phyloP scores from a whole-genome alignment of 1,139 yeast genomes.

The Scheffersomyces parashehatae region DNA sequence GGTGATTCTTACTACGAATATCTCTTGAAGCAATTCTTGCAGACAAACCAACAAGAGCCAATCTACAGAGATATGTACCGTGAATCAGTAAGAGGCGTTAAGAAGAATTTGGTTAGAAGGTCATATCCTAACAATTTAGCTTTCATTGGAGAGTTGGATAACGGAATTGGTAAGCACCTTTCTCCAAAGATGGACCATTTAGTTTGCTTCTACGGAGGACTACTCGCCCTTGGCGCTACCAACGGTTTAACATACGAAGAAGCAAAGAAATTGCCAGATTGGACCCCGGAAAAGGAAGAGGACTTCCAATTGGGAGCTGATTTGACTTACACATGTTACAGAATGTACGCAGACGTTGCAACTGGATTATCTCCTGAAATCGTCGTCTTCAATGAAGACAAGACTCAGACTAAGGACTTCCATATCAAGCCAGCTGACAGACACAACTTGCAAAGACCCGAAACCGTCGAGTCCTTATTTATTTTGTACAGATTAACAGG shows the following conservation, averaged over 20 bases:
- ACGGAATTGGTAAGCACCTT: constrained; percentile 60
- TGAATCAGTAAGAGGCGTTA: constrained; percentile 73
- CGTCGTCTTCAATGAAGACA: constrained; percentile 66
- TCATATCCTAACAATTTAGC: constrained; percentile 66
- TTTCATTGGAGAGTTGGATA: constrained; percentile 76
- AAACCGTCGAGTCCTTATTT: constrained; percentile 88
- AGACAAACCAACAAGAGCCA: constrained; percentile 62
- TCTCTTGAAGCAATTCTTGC: constrained; percentile 80
- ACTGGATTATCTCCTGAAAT: constrained; percentile 90
- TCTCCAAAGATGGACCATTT: constrained; percentile 91
- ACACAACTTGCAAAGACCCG: constrained; percentile 91
- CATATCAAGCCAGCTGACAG: constrained; percentile 67
- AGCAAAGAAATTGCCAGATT: constrained; percentile 43
- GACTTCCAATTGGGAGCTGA: constrained; percentile 76
- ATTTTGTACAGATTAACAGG: constrained; percentile 78
- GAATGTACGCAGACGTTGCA: constrained; percentile 68
- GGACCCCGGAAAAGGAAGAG: constrained; percentile 37
- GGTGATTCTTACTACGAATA: constrained; percentile 96
- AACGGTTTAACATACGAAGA: constrained; percentile 60
- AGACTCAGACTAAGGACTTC: constrained; percentile 50
- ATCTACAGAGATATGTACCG: constrained; percentile 76
- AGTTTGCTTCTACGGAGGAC: constrained; percentile 91
- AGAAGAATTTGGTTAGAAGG: constrained; percentile 58
- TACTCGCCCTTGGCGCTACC: constrained; percentile 88
- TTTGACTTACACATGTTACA: constrained; percentile 77